Percentiles rank a stretch among this genome's conserved stretches.
Conservation (phyloP, 83 land plant species). For the Diphasiastrum complanatum region DNA sequence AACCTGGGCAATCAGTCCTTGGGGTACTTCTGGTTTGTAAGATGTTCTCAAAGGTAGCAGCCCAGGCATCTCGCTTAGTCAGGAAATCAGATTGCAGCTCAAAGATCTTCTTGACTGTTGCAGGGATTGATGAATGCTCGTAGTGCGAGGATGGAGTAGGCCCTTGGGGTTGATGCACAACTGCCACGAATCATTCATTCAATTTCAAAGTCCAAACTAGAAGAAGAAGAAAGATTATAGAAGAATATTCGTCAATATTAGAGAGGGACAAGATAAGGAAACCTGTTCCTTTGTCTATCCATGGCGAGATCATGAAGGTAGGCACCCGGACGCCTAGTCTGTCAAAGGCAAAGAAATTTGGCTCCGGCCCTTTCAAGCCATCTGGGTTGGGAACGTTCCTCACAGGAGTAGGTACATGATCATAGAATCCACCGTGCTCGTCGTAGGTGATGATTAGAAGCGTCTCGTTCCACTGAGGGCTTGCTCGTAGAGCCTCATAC, state of each 20-base stretch:
- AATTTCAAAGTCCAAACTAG: too few relatives aligned
- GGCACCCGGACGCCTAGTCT: conserved; percentile 81
- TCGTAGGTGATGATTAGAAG: conserved; percentile 76
- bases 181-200: conserved; percentile 42
- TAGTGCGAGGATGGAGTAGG: conserved; percentile 49
- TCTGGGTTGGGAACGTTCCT: conserved; percentile 65
- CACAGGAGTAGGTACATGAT: conserved; percentile 70
- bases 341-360: conserved; percentile 57
- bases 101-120: conserved; percentile 78
- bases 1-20: conserved; percentile 79
- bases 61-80: conserved; percentile 83
- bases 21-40: conserved; percentile 37
- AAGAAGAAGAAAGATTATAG: too few relatives aligned
- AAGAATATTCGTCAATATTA: too few relatives aligned
- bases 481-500: conserved; percentile 61
- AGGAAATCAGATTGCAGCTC: conserved; percentile 53
- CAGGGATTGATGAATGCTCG: conserved; percentile 88
- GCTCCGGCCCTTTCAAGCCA: conserved; percentile 50
- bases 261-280: neutral
- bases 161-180: conserved; percentile 53
- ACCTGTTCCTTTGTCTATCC: conserved; percentile 86
- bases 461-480: conserved; percentile 84
- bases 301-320: conserved; percentile 74
- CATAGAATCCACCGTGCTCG: conserved; percentile 89
- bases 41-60: conserved; percentile 72